These are phyloP conservation scores for Penicillium rolfsii DNA, from an alignment of 2,329 filamentous ascomycete genomes.

Conservation along the genomic window DNA sequence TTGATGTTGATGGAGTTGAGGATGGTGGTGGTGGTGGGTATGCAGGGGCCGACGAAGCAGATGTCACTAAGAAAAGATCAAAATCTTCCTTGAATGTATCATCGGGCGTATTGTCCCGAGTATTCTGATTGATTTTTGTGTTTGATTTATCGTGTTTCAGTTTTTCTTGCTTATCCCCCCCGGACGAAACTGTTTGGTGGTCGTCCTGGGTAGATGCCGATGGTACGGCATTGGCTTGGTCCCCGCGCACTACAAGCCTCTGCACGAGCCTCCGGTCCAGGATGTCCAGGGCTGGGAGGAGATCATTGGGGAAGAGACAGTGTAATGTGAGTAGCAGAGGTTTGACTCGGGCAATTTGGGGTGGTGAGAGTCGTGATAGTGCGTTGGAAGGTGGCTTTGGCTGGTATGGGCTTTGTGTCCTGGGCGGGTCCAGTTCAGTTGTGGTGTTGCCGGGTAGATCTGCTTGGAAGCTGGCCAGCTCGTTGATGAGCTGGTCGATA, in stretches of 20 bases:
- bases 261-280: constrained; percentile 77
- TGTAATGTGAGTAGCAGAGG: constrained; percentile 77
- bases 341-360: constrained; percentile 42
- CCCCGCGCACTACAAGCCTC: constrained; percentile 49
- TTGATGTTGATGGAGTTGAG: constrained; percentile 26
- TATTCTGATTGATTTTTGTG: neutral
- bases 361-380: constrained; percentile 30
- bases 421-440: constrained; percentile 7
- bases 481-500: constrained; percentile 31
- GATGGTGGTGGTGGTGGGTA: constrained; percentile 12
- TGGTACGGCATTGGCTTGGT: constrained; percentile 8
- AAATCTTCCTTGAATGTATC: constrained; percentile 35
- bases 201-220: constrained; percentile 2
- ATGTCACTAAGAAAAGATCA: constrained; percentile 65
- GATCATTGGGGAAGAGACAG: constrained; percentile 76
- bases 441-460: neutral
- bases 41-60: constrained; percentile 49
- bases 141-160: constrained; percentile 5
- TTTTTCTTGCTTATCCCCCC: neutral
- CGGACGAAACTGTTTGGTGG: constrained; percentile 1
- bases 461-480: constrained; percentile 20
- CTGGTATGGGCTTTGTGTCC: constrained; percentile 6
- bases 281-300: constrained; percentile 84
- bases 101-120: neutral
- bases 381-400: constrained; percentile 20